Evolutionary conservation across 2,329 filamentous ascomycete species (phyloP).

Genomic region (Alternaria brassicicola): DNA sequence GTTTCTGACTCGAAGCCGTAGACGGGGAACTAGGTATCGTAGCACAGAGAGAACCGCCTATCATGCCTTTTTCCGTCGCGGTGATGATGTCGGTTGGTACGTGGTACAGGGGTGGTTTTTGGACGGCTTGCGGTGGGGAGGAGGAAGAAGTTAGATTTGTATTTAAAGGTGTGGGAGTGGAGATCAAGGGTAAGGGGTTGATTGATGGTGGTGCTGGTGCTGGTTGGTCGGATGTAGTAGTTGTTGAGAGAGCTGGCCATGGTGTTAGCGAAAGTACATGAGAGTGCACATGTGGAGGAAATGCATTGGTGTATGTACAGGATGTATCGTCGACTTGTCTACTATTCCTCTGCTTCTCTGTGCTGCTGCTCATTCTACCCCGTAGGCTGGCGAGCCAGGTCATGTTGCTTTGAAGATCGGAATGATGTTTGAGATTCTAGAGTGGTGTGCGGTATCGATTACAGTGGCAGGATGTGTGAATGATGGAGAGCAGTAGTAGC

Average conservation of each 20-base stretch:
- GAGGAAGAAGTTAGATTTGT: neutral
- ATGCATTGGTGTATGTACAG: neutral
- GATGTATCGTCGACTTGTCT: neutral
- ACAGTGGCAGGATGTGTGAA: neutral
- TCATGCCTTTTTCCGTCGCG: constrained; percentile 33
- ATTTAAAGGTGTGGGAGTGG: neutral
- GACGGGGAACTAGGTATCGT: neutral
- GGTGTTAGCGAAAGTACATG: neutral
- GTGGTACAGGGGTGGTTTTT: neutral
- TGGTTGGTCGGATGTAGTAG: neutral
- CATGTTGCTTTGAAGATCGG: neutral
- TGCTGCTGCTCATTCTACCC: neutral
- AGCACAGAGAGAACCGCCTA: constrained; percentile 12
- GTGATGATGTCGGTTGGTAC: constrained; percentile 20
- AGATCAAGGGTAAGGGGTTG: neutral
- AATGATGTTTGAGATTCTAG: neutral
- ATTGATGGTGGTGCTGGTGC: neutral
- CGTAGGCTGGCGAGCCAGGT: neutral
- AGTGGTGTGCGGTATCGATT: neutral
- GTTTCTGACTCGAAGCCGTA: neutral
- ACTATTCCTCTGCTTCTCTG: neutral
- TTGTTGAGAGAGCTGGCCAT: neutral
- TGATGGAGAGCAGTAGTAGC: neutral
- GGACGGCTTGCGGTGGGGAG: neutral
- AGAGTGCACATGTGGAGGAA: neutral